phyloP scores from a whole-genome alignment of 768 basidiomycete genomes.

The Imleria badia region DNA sequence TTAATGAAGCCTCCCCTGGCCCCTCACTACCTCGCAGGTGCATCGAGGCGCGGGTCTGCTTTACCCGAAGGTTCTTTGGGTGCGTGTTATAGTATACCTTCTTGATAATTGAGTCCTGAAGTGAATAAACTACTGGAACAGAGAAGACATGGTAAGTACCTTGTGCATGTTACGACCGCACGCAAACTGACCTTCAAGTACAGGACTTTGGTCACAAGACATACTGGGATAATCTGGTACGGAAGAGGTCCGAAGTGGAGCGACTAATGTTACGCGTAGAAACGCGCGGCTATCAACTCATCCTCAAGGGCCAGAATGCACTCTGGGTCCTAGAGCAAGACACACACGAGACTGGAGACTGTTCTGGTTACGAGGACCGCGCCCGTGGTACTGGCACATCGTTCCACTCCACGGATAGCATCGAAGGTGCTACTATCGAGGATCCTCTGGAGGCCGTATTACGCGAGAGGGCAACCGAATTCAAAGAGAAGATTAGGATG shows the following conservation, averaged over 20 bases:
- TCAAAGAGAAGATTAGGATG: conserved; percentile 35
- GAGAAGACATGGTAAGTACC: conserved; percentile 23
- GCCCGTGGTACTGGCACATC: not conserved
- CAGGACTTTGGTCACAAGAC: conserved; percentile 42
- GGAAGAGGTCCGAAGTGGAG: conserved; percentile 33
- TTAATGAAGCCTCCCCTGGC: not conserved
- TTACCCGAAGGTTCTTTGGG: conserved; percentile 43
- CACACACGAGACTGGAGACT: conserved; percentile 18
- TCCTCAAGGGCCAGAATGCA: conserved; percentile 36
- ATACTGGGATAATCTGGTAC: conserved; percentile 36
- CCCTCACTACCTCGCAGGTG: conserved; percentile 28
- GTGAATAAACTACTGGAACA: not conserved
- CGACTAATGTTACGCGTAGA: conserved; percentile 32
- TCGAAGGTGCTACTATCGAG: conserved; percentile 5
- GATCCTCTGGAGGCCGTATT: conserved; percentile 37
- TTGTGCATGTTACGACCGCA: not conserved
- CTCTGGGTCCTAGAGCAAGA: conserved; percentile 36
- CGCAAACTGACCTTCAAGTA: not conserved
- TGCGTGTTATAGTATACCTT: conserved; percentile 14
- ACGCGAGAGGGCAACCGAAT: conserved; percentile 31
- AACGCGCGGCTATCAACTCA: conserved; percentile 34
- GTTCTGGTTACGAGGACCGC: conserved; percentile 18
- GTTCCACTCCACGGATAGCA: conserved; percentile 9
- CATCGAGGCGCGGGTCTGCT: conserved; percentile 38
- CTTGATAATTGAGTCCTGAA: not conserved